These are phyloP conservation scores for Lactifluus volemus DNA, from an alignment of 768 basidiomycete species.

Conservation along the genomic window DNA sequence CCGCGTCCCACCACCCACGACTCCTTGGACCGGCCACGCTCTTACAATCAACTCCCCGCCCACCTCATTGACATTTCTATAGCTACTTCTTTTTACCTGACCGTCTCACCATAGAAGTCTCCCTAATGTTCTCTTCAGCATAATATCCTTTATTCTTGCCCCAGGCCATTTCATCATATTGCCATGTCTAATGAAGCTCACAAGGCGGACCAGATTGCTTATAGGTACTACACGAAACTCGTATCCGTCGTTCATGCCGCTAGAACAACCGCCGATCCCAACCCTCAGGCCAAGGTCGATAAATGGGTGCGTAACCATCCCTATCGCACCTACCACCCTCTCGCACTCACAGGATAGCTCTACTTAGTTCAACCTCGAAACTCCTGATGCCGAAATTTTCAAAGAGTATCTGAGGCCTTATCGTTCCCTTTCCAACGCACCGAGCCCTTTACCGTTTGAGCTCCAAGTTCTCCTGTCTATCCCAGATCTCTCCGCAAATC, in stretches of 20 bases:
- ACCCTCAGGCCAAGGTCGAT: conserved; percentile 45
- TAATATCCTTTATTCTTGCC: conserved; percentile 13
- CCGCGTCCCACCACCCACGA: conserved; percentile 2
- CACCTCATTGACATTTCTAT: not conserved
- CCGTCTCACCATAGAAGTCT: not conserved
- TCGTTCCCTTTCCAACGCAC: conserved; percentile 41
- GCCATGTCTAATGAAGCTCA: conserved; percentile 46
- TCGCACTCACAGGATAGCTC: not conserved
- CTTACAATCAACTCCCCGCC: not conserved
- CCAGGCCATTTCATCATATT: conserved; percentile 18
- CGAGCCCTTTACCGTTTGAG: conserved; percentile 40
- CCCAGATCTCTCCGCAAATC: conserved; percentile 59
- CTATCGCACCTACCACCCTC: not conserved
- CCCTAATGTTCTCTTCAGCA: conserved; percentile 18
- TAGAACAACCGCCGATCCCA: conserved; percentile 48
- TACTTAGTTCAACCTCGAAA: conserved; percentile 72
- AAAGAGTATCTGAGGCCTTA: conserved; percentile 55
- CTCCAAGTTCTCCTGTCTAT: conserved; percentile 63
- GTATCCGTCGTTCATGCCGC: conserved; percentile 68
- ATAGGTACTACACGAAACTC: conserved; percentile 77
- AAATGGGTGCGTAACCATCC: conserved; percentile 59
- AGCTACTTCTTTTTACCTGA: not conserved
- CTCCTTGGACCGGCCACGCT: not conserved
- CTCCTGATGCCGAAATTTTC: conserved; percentile 61
- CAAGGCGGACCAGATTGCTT: conserved; percentile 82